Conservation (phyloP, 2,329 filamentous ascomycete species). For the Colletotrichum agaves region DNA sequence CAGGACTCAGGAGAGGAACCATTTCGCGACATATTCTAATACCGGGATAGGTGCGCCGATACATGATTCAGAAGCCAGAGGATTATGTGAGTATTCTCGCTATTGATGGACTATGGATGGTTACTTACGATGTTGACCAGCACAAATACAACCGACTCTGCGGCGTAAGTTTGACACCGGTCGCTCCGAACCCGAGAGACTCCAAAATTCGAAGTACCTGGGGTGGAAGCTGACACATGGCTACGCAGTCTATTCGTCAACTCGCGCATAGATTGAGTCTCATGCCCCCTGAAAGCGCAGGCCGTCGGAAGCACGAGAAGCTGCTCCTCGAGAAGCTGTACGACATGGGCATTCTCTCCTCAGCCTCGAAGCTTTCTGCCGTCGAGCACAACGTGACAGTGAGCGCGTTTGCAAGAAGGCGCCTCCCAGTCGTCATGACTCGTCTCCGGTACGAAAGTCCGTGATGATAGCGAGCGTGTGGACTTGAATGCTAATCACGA, state of each 20-base stretch:
- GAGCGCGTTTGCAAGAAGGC: conserved; percentile 83
- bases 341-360: conserved; percentile 87
- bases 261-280: conserved; percentile 89
- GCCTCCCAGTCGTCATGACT: conserved; percentile 92
- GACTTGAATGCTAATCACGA: conserved; percentile 5
- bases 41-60: conserved; percentile 56
- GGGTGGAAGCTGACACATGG: conserved; percentile 39
- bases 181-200: not conserved
- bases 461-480: not conserved
- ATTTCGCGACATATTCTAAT: not conserved
- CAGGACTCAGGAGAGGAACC: not conserved
- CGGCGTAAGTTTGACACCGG: conserved; percentile 62
- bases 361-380: conserved; percentile 79
- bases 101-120: not conserved
- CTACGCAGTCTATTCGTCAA: conserved; percentile 78
- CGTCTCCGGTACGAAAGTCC: conserved; percentile 64
- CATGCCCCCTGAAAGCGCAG: conserved; percentile 81
- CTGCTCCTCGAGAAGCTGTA: conserved; percentile 91
- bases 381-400: conserved; percentile 93
- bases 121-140: conserved; percentile 15
- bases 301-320: conserved; percentile 85
- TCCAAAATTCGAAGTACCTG: not conserved
- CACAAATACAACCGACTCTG: conserved; percentile 73
- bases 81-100: conserved; percentile 68
- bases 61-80: conserved; percentile 89